These are phyloP conservation scores for Usnea hakonensis DNA, from an alignment of 495 filamentous ascomycete species.

Conservation along the genomic window DNA sequence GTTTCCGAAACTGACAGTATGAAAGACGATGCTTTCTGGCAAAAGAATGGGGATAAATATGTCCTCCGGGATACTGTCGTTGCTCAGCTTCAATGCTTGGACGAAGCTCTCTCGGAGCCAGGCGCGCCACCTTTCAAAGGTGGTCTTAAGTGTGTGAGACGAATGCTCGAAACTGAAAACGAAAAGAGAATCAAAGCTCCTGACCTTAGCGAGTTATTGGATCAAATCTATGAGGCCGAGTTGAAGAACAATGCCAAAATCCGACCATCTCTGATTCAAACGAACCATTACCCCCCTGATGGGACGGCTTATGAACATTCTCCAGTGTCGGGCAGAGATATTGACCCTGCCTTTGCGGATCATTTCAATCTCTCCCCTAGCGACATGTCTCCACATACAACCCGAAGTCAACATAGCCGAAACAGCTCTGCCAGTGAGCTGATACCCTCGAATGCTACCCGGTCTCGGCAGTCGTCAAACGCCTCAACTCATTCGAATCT, in stretches of 20 bases:
- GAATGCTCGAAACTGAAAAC: background rate
- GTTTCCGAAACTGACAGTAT: background rate
- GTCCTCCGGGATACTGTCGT: background rate
- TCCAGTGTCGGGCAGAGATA: background rate
- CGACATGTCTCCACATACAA: background rate
- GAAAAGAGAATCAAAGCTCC: background rate
- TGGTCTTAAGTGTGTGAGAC: background rate
- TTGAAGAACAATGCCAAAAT: background rate
- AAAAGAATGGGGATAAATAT: background rate
- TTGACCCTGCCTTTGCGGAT: background rate
- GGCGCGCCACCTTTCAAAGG: background rate
- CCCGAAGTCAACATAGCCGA: background rate
- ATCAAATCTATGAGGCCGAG: background rate
- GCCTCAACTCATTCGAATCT: background rate
- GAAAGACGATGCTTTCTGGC: constrained; percentile 16
- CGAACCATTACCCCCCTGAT: background rate
- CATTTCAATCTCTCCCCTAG: background rate
- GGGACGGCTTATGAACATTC: background rate
- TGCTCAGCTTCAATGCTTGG: background rate
- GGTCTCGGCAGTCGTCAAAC: too few relatives aligned
- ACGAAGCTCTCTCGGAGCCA: background rate
- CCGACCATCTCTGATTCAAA: background rate
- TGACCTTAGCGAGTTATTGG: background rate
- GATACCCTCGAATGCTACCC: background rate
- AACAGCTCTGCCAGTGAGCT: background rate